Percentiles rank a stretch among this genome's conserved stretches.
These are phyloP conservation scores for Aspergillus sp. DNA, from an alignment of 2,329 filamentous ascomycete genomes.

Conservation along the genomic window DNA sequence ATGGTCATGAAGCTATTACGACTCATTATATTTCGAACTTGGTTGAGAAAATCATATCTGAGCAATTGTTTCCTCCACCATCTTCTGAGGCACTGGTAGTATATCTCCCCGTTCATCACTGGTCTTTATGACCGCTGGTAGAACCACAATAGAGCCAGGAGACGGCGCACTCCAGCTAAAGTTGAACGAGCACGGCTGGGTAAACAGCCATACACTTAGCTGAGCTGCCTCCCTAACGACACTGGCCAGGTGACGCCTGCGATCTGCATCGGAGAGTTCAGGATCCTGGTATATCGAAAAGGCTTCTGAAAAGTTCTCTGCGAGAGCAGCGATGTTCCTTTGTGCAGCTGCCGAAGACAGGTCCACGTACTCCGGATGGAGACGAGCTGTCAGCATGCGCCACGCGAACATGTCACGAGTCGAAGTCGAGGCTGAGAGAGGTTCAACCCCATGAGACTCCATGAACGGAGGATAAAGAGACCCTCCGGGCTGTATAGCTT, in stretches of 20 bases:
- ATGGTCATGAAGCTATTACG: background rate
- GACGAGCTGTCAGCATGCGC: constrained; percentile 32
- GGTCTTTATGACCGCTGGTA: constrained; percentile 24
- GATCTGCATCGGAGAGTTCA: constrained; percentile 16
- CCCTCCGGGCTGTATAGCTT: constrained; percentile 19
- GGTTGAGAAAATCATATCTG: constrained; percentile 3
- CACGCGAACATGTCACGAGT: constrained; percentile 26
- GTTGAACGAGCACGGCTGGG: constrained; percentile 28
- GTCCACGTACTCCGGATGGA: constrained; percentile 10
- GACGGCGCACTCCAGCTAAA: constrained; percentile 17
- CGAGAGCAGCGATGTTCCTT: constrained; percentile 4
- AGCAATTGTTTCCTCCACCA: constrained; percentile 17
- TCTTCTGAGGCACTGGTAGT: constrained; percentile 15
- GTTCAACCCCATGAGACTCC: background rate
- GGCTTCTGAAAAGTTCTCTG: constrained; percentile 18
- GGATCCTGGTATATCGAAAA: constrained; percentile 26
- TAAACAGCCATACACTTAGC: constrained; percentile 30
- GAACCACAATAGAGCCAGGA: constrained; percentile 6
- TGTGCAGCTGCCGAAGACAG: background rate
- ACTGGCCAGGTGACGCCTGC: constrained; percentile 21
- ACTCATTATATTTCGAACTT: background rate
- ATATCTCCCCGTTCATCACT: constrained; percentile 24
- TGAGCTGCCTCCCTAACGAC: constrained; percentile 24
- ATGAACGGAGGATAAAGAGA: constrained; percentile 14
- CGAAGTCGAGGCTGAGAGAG: constrained; percentile 9